Evolutionary conservation across 495 filamentous ascomycete species (phyloP).

Genomic region (Podospora comata): DNA sequence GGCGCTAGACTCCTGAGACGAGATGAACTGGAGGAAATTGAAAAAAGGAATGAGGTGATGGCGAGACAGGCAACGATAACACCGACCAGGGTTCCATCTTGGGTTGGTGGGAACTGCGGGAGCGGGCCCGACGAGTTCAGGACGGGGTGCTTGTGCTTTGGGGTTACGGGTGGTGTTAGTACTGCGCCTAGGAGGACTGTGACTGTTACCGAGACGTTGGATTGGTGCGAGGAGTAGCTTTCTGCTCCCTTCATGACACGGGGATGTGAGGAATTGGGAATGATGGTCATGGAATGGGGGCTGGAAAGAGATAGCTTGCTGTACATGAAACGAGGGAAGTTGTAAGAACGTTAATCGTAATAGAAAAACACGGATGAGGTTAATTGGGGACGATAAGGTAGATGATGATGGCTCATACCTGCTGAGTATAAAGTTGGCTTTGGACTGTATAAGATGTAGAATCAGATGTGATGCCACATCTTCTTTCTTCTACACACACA

Average conservation of each 20-base stretch:
- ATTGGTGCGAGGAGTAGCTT: slow-evolving; percentile 29
- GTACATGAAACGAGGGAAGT: no score
- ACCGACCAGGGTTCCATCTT: slow-evolving; percentile 28
- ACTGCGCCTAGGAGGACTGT: slow-evolving; percentile 32
- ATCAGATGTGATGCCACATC: no score
- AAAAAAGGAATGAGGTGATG: background rate
- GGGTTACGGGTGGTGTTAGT: slow-evolving; percentile 30
- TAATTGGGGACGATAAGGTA: no score
- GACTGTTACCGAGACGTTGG: slow-evolving; percentile 32
- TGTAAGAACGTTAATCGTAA: no score
- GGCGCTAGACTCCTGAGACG: slow-evolving; percentile 9
- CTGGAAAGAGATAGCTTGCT: no score
- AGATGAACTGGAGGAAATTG: background rate
- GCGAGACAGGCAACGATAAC: slow-evolving; percentile 21
- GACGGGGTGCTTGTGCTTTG: slow-evolving; percentile 37
- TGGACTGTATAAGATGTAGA: no score
- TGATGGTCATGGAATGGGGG: no score
- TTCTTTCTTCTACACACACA: no score
- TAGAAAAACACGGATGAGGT: no score
- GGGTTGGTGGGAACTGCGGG: slow-evolving; percentile 24
- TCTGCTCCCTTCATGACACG: background rate
- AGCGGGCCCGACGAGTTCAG: slow-evolving; percentile 21
- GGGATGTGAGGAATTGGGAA: background rate
- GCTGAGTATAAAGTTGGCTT: no score
- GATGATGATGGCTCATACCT: no score